Percentiles rank a stretch among this genome's conserved stretches.
phyloP scores from a whole-genome alignment of 257 asterid genomes.

The Penstemon eatonii region DNA sequence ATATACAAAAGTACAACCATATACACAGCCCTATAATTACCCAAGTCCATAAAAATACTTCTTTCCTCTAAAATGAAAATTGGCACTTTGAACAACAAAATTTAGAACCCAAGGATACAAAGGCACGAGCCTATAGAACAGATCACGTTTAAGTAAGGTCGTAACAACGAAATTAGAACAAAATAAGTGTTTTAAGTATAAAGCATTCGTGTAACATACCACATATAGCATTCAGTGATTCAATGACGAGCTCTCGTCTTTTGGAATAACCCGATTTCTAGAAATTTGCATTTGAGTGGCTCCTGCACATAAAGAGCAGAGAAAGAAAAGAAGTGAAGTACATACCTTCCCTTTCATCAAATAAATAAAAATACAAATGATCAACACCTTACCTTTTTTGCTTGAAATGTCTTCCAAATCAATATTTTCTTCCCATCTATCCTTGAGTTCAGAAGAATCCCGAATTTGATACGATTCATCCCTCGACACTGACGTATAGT shows the following conservation, averaged over 20 bases:
- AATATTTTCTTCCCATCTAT: conserved; percentile 38
- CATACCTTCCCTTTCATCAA: neutral
- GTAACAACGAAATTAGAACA: neutral
- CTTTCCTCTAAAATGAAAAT: neutral
- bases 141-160: no score
- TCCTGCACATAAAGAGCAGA: conserved; percentile 27
- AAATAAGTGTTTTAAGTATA: conserved; percentile 12
- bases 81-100: neutral
- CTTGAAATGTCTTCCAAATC: conserved; percentile 46
- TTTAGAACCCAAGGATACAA: no score
- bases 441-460: conserved; percentile 38
- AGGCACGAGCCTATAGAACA: no score
- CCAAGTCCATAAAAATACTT: neutral
- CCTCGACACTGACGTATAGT: conserved; percentile 36
- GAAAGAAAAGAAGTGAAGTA: neutral
- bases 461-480: conserved; percentile 31
- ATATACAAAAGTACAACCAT: neutral
- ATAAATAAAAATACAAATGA: neutral
- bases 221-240: conserved; percentile 6
- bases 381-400: conserved; percentile 39
- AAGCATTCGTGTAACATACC: conserved; percentile 10
- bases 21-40: neutral
- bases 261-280: conserved; percentile 5
- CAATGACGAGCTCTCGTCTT: conserved; percentile 21
- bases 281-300: conserved; percentile 19